Base-by-base conservation (phyloP, 495 filamentous ascomycete genomes). In the Cercophora sp. region DNA sequence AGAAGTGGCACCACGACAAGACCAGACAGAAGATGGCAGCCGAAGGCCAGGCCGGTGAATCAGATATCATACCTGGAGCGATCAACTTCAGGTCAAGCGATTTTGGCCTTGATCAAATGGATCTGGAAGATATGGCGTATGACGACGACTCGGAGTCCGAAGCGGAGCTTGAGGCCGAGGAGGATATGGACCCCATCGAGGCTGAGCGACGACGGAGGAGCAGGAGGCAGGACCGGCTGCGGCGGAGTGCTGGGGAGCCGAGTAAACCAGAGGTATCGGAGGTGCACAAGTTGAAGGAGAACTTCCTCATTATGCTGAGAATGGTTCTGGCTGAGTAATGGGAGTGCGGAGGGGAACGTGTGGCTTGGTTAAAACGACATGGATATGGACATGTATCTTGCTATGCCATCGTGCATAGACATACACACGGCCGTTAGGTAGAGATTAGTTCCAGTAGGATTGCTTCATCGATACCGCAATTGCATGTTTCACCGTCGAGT, bases 21-120 rank as follows among this genome's bases (percentile, higher is more conserved):
- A 98, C 93, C 6, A 75, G 91, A 51, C 93, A 96, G 73, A 98
- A 98, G 77, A 97, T 98, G 93, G 93, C 93, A 4, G 87, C 88
- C 13, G 88, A 89, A 54, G 88, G 84, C 5, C 76, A 70, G 0
- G 76, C 70, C 19, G 59, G 48, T 19, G 60, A 61, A 15, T 73
- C 73, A 6, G 83, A 79, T 16, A 70, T 68, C 46, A 63, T 77
- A 8, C 64, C 62, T 3, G 66, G 61, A 2, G 59, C 56, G 13
- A 37, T 62, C 40, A 76, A 70, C 18, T 92, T 96, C 70, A 79
- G 71, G 55, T 79, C 80, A 29, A 83, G 78, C 51, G 91, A 96
- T 66, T 98, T 98, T 70, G 94, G 94, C 10, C 72, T 98, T 4
- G 83, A 95, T 62, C 81, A 86, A 67, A 85, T 88, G 75, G 90